Evolutionary conservation across 2,329 filamentous ascomycete genomes (phyloP).

Genomic region (Aspergillus thermomutatus): DNA sequence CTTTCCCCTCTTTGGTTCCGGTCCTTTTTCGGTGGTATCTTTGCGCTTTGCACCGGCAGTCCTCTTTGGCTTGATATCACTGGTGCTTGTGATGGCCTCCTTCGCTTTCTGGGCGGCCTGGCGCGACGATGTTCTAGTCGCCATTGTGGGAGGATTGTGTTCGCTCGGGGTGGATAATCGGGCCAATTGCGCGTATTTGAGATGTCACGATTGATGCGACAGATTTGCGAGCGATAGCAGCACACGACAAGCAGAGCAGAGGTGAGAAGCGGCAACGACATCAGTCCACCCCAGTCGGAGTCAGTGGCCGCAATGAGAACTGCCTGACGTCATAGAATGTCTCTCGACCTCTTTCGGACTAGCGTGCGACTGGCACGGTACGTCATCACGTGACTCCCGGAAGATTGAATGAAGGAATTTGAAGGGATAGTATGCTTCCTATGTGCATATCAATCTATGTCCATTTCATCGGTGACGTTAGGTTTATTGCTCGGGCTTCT

Average conservation of each 20-base stretch:
- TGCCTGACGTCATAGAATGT: constrained; percentile 34
- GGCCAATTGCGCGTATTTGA: neutral
- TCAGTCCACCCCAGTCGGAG: neutral
- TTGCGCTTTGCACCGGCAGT: constrained; percentile 40
- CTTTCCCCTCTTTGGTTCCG: constrained; percentile 39
- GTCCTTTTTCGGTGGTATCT: constrained; percentile 22
- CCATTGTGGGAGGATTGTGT: constrained; percentile 20
- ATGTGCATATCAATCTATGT: constrained; percentile 27
- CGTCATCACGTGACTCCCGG: neutral
- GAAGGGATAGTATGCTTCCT: neutral
- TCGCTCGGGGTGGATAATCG: neutral
- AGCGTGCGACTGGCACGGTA: neutral
- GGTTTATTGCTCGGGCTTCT: constrained; percentile 11
- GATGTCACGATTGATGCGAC: constrained; percentile 1
- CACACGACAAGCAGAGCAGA: neutral
- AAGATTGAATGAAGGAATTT: neutral
- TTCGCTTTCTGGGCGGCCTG: constrained; percentile 44
- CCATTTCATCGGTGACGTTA: constrained; percentile 29
- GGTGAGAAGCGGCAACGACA: neutral
- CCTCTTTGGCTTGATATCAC: constrained; percentile 26
- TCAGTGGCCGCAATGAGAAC: constrained; percentile 15
- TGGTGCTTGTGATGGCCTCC: constrained; percentile 35
- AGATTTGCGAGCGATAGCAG: neutral
- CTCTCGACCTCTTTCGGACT: constrained; percentile 1
- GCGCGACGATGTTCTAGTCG: constrained; percentile 39